These are phyloP conservation scores for Apiospora koreana DNA, from an alignment of 2,329 filamentous ascomycete species.

Conservation along the genomic window DNA sequence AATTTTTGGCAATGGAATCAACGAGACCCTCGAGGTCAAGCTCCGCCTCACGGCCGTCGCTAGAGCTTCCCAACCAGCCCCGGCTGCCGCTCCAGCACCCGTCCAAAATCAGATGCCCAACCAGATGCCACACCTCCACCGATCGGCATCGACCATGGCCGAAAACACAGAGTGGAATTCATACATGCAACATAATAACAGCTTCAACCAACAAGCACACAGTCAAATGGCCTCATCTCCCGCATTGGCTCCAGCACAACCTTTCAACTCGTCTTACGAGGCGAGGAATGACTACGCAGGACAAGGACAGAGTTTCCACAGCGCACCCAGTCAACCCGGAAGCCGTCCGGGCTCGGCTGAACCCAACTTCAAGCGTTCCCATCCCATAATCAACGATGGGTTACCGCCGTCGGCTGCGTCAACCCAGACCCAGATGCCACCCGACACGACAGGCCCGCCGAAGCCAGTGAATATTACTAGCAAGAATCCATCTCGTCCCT, in stretches of 20 bases:
- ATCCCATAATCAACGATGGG: conserved; percentile 16
- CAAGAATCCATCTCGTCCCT: conserved; percentile 36
- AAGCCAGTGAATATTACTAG: not conserved
- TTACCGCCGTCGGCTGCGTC: conserved; percentile 13
- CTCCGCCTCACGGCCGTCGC: conserved; percentile 80
- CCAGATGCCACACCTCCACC: conserved; percentile 19
- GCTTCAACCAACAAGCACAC: not conserved
- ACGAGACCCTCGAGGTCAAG: conserved; percentile 91
- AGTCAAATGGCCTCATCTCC: conserved; percentile 25
- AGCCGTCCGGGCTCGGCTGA: conserved; percentile 26
- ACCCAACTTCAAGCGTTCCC: conserved; percentile 13
- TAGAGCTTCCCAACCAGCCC: conserved; percentile 42
- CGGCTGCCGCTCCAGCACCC: conserved; percentile 22
- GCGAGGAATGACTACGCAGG: conserved; percentile 20
- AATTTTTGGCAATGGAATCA: conserved; percentile 78
- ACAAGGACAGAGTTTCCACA: conserved; percentile 20
- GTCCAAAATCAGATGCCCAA: conserved; percentile 15
- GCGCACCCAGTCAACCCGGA: conserved; percentile 19
- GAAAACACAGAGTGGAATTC: conserved; percentile 78
- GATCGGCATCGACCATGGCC: conserved; percentile 45
- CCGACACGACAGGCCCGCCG: not conserved
- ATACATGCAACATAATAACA: not conserved
- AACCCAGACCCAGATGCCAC: not conserved
- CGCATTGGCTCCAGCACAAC: conserved; percentile 34
- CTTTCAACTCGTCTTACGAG: conserved; percentile 27